phyloP scores from a whole-genome alignment of 2,329 filamentous ascomycete genomes.

The Xylariales sp. region DNA sequence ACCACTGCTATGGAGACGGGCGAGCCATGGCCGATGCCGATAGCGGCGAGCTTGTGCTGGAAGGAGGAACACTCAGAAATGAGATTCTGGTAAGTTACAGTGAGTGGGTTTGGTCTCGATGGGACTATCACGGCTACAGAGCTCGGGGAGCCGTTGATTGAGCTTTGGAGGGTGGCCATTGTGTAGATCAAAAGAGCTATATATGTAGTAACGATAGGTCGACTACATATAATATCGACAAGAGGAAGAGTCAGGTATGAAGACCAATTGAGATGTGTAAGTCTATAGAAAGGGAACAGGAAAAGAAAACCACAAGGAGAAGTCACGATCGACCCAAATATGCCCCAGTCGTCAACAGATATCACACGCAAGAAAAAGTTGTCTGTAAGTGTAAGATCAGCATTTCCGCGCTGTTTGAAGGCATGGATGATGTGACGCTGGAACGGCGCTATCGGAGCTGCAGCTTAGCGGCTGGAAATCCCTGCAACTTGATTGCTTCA shows the following conservation, averaged over 20 bases:
- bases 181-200: background rate
- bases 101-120: slow-evolving; percentile 54
- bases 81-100: slow-evolving; percentile 67
- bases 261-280: slow-evolving; percentile 4
- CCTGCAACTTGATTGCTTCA: too few relatives aligned
- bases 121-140: slow-evolving; percentile 69
- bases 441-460: too few relatives aligned
- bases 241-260: too few relatives aligned
- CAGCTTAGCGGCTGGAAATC: too few relatives aligned
- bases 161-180: slow-evolving; percentile 43
- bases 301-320: slow-evolving; percentile 10
- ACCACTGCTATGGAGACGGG: slow-evolving; percentile 79
- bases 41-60: slow-evolving; percentile 70
- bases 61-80: slow-evolving; percentile 62
- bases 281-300: too few relatives aligned
- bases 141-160: slow-evolving; percentile 41
- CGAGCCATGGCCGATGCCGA: slow-evolving; percentile 64
- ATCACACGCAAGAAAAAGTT: background rate
- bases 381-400: slow-evolving; percentile 4
- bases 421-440: slow-evolving; percentile 1
- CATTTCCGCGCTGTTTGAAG: background rate
- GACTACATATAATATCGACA: too few relatives aligned
- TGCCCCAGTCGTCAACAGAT: background rate
- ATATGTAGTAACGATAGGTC: too few relatives aligned
- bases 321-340: too few relatives aligned